Conservation (phyloP, 257 asterid genomes). For the Plantago major region DNA sequence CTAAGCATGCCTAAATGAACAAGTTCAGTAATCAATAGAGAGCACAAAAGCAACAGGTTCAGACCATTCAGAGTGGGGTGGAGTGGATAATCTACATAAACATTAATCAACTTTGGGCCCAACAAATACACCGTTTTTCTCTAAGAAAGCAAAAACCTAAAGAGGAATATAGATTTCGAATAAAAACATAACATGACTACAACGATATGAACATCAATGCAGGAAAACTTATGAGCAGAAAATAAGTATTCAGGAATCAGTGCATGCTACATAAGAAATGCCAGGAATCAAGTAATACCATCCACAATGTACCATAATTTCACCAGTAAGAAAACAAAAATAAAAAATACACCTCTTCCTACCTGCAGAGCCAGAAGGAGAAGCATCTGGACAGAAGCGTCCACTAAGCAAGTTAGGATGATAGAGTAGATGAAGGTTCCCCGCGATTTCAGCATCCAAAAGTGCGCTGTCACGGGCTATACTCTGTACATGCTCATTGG, state of each 20-base stretch:
- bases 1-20: conserved; percentile 67
- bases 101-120: conserved; percentile 9
- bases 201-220: conserved; percentile 7
- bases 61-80: conserved; percentile 18
- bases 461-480: conserved; percentile 2
- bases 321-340: conserved; percentile 10
- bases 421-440: conserved; percentile 5
- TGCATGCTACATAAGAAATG: no score
- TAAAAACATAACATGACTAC: conserved; percentile 6
- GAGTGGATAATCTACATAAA: conserved; percentile 10
- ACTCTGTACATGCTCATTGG: conserved; percentile 2
- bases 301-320: background rate
- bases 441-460: conserved; percentile 9
- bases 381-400: conserved; percentile 37
- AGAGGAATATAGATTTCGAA: conserved; percentile 11
- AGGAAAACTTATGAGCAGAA: no score
- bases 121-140: conserved; percentile 1
- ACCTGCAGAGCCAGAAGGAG: conserved; percentile 96
- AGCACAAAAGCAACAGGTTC: conserved; percentile 19
- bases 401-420: conserved; percentile 6
- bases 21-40: conserved; percentile 18
- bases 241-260: no score
- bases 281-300: no score
- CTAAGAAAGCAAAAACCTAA: conserved; percentile 2
- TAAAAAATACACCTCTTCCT: conserved; percentile 3